These are phyloP conservation scores for Corylus americana DNA, from an alignment of 306 rosid genomes.

Conservation along the genomic window DNA sequence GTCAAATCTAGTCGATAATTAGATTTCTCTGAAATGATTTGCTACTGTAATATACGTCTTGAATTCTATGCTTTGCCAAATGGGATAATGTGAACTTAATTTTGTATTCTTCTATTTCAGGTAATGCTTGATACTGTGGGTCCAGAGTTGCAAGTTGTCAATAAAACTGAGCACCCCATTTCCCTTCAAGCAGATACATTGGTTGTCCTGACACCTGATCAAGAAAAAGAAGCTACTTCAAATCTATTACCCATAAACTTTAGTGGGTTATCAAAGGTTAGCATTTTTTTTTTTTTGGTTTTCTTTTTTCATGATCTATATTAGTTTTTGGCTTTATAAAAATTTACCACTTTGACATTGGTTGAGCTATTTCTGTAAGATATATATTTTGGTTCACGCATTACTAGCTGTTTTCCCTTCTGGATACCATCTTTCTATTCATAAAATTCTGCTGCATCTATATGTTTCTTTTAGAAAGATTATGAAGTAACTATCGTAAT, in stretches of 20 bases:
- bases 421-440: background rate
- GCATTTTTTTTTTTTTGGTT: background rate
- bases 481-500: background rate
- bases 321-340: background rate
- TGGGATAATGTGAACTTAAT: conserved; percentile 5
- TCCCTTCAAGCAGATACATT: conserved; percentile 66
- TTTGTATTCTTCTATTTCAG: conserved; percentile 41
- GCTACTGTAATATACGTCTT: conserved; percentile 7
- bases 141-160: conserved; percentile 82
- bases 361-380: background rate
- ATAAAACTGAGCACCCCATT: conserved; percentile 62
- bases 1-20: background rate
- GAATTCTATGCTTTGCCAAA: conserved; percentile 15
- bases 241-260: conserved; percentile 76
- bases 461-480: background rate
- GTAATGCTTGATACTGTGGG: conserved; percentile 90
- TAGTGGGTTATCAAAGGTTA: conserved; percentile 78
- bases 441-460: background rate
- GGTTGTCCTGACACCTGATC: conserved; percentile 78
- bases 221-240: conserved; percentile 63
- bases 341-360: background rate
- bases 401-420: background rate
- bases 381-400: background rate
- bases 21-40: background rate
- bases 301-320: background rate